Evolutionary conservation across 257 asterid genomes (phyloP), one percentile per base, ranked within the genome.

Genomic region (Cynanchum wilfordii): DNA sequence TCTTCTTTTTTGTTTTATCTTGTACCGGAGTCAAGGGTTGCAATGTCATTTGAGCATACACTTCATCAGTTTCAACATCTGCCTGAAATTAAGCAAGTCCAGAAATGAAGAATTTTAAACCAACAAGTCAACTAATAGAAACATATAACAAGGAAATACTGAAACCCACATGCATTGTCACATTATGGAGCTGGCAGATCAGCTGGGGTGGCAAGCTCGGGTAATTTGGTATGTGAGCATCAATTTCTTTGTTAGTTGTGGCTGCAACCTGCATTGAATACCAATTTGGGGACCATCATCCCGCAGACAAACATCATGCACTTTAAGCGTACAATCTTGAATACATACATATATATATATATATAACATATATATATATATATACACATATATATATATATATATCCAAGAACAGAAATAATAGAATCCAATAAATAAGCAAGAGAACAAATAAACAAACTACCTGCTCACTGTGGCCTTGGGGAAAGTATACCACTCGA

Each of bases 391-490:
- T n/a, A n/a, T n/a, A 33, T 33, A 30, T 4, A 30, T 57, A 38
- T n/a, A 71, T 51, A 77, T 27, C 42, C 47, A 62, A 9, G 71
- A 70, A 64, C 63, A 36, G 69, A 73, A 54, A 52, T 42, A 55
- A 69, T 59, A 45, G 58, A 70, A 25, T 36, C 25, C 63, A 11
- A 12, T 38, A 9, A 40, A 70, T 74, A 24, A 49, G 33, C 16
- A 22, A 30, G 40, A 33, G 38, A 33, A 33, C 6, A 33, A 30
- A 33, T 0, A 33, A 30, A 70, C 73, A 63, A 75, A 49, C 65
- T 69, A 93, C 98, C 98, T 93, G 98, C 85, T 93, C 98, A 71
- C 98, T 93, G 54, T 93, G 98, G 69, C 98, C 98, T 86, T 93
- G 98, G 79, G 98, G 98, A 70, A 93, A 91, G 91, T 93, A 93